Conservation (phyloP, 2,329 filamentous ascomycete genomes). For the Colletotrichum brevisporum region DNA sequence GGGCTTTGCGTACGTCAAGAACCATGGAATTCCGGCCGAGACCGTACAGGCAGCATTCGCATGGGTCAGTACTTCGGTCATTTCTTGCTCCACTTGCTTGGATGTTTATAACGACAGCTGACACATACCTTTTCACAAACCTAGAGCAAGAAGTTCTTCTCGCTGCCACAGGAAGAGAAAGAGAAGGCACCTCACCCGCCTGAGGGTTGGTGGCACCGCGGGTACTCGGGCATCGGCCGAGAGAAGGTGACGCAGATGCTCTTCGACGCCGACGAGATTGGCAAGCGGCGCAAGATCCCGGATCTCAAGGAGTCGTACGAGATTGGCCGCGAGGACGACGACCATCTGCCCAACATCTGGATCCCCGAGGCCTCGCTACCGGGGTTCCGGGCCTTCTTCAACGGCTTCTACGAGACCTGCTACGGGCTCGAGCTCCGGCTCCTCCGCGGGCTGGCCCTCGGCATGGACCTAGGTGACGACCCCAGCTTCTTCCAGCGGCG, state of each 20-base stretch:
- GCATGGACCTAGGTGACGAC: slow-evolving; percentile 48
- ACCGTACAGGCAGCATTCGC: slow-evolving; percentile 55
- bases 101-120: neutral
- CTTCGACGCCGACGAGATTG: slow-evolving; percentile 48
- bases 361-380: slow-evolving; percentile 45
- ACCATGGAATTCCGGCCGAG: slow-evolving; percentile 52
- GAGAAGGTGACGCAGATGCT: slow-evolving; percentile 54
- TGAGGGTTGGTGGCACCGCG: slow-evolving; percentile 53
- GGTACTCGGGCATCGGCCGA: slow-evolving; percentile 52
- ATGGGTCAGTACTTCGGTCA: neutral
- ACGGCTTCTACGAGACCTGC: slow-evolving; percentile 59
- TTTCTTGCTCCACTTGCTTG: no score
- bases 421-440: slow-evolving; percentile 58
- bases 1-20: slow-evolving; percentile 53
- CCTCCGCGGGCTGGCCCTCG: slow-evolving; percentile 62
- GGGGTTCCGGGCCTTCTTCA: slow-evolving; percentile 48
- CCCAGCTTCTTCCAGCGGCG: slow-evolving; percentile 48
- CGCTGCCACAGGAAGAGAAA: slow-evolving; percentile 49
- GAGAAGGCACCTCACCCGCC: slow-evolving; percentile 50
- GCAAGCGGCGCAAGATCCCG: slow-evolving; percentile 47
- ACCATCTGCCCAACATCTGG: slow-evolving; percentile 48
- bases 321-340: slow-evolving; percentile 51
- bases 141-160: slow-evolving; percentile 50
- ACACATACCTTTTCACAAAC: slow-evolving; percentile 38
- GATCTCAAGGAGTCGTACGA: slow-evolving; percentile 59